These are phyloP conservation scores for Crotalaria pallida DNA, from an alignment of 306 rosid species.

Conservation along the genomic window DNA sequence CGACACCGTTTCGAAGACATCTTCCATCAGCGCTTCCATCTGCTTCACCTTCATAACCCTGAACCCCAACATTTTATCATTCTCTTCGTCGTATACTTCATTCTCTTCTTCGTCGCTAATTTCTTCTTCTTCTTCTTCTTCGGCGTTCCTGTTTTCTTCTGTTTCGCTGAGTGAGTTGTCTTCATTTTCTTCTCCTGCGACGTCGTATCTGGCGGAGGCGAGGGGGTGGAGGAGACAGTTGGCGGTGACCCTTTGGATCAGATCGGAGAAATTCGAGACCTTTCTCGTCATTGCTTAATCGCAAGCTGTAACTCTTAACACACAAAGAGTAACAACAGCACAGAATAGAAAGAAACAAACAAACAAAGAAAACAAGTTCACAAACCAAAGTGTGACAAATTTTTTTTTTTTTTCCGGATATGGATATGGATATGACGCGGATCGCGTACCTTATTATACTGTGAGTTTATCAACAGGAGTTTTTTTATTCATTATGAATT, in stretches of 20 bases:
- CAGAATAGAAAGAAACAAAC: background rate
- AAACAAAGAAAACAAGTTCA: constrained; percentile 9
- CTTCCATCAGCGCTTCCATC: constrained; percentile 65
- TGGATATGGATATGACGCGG: too few relatives aligned
- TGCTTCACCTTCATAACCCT: constrained; percentile 41
- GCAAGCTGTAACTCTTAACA: background rate
- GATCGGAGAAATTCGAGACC: constrained; percentile 84
- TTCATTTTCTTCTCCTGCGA: constrained; percentile 10
- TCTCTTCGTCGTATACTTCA: constrained; percentile 17
- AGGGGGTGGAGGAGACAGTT: constrained; percentile 94
- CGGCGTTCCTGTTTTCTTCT: constrained; percentile 30
- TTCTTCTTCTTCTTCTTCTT: background rate
- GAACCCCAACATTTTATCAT: constrained; percentile 5
- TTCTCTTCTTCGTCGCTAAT: background rate
- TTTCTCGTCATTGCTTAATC: constrained; percentile 68
- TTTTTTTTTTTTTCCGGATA: too few relatives aligned
- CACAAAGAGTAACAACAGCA: background rate
- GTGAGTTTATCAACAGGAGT: too few relatives aligned
- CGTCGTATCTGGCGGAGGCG: constrained; percentile 30
- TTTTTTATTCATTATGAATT: too few relatives aligned
- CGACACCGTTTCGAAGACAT: constrained; percentile 75
- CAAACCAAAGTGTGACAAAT: background rate
- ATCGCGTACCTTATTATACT: too few relatives aligned
- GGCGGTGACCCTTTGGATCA: constrained; percentile 86
- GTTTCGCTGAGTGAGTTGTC: constrained; percentile 34